Evolutionary conservation across 805 yeast genomes (phyloP), one percentile per base, ranked within the genome.

Genomic region (Candida sithepensis): DNA sequence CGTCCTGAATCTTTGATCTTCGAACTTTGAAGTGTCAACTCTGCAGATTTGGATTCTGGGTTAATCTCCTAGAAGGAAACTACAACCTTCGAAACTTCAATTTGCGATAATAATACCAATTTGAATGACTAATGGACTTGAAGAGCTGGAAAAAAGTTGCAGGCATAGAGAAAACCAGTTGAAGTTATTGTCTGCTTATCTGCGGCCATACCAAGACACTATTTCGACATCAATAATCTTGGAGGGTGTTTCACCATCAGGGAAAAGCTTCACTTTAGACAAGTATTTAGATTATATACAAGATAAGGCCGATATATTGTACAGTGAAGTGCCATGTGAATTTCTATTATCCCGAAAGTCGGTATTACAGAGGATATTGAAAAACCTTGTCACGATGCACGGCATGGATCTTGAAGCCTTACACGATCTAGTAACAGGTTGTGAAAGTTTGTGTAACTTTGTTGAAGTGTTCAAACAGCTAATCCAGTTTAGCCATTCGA

Each of bases 181-280:
- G 19, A 66, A 61, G 9, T 57, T 73, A 9, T 52, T 77, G 18
- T 53, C 60, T 30, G 58, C 72, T 0, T 73, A 68, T 44, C 45
- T 78, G 1, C 57, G 67, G 7, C 58, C 58, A 9, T 64, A 67
- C 18, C 23, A 55, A 1, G 53, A 47, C 3, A 30, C 58, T 2
- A 64, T 68, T 61, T 63, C 66, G 0, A 70, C 75, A 1, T 58
- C 70, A 6, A 41, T 77, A 10, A 57, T 75, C 2, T 66, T 78
- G 3, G 79, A 76, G 54, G 83, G 84, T 0, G 69, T 72, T 47
- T 65, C 70, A 44, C 69, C 81, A 1, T 64, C 74, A 16, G 84
- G 84, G 0, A 78, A 78, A 53, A 62, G 80, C 2, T 63, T 61
- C 45, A 66, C 71, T 1, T 60, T 77, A 4, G 52, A 49, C 1